These are phyloP conservation scores for Pisolithus orientalis DNA, from an alignment of 768 basidiomycete species.

Conservation along the genomic window DNA sequence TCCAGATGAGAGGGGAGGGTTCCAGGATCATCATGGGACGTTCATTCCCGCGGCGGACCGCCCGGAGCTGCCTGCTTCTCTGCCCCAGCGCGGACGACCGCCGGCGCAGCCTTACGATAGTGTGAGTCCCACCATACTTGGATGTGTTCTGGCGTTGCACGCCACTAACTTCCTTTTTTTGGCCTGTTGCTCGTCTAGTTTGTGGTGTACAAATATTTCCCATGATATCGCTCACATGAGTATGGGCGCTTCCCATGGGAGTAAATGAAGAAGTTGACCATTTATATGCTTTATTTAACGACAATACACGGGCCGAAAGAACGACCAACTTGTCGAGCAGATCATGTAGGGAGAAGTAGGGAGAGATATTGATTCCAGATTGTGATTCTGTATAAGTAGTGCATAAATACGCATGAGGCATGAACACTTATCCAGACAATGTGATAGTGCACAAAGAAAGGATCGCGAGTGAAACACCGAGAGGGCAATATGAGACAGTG, in stretches of 20 bases:
- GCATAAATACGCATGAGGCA: neutral
- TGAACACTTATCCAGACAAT: neutral
- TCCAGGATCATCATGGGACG: slow-evolving; percentile 45
- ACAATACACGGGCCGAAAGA: neutral
- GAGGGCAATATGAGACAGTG: neutral
- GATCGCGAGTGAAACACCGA: neutral
- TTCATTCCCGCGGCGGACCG: slow-evolving; percentile 37
- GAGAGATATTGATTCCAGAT: neutral
- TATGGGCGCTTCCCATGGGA: neutral
- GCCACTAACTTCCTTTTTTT: neutral
- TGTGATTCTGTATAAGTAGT: neutral
- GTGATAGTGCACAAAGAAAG: neutral
- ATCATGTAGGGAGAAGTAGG: neutral
- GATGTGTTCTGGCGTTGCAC: too few relatives aligned
- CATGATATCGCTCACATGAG: slow-evolving; percentile 6
- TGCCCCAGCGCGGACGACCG: slow-evolving; percentile 50
- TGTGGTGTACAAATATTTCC: slow-evolving; percentile 32
- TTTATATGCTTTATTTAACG: neutral
- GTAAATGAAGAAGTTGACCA: neutral
- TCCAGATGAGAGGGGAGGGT: slow-evolving; percentile 50
- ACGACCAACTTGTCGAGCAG: neutral
- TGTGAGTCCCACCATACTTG: slow-evolving; percentile 26
- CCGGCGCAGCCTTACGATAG: slow-evolving; percentile 52
- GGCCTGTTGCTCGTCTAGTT: slow-evolving; percentile 26
- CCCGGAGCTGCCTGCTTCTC: slow-evolving; percentile 55